Conservation (phyloP, 257 asterid genomes). For the Fraxinus cuspidata region DNA sequence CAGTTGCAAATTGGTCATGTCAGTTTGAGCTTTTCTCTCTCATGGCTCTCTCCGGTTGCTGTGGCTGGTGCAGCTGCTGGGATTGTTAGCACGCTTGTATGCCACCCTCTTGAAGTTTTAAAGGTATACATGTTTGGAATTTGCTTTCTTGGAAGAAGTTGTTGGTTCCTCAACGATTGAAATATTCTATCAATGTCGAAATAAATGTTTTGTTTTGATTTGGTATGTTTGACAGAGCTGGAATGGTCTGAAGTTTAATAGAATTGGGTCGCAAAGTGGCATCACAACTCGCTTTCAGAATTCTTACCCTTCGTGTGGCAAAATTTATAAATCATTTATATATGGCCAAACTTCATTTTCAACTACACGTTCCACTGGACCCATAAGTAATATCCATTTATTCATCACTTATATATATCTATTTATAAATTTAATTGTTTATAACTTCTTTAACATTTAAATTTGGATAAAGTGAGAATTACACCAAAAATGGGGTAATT, state of each 20-base stretch:
- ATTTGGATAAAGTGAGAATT: neutral
- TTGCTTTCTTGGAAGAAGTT: neutral
- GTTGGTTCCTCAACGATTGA: neutral
- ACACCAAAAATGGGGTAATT: neutral
- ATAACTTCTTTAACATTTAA: neutral
- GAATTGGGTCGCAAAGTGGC: neutral
- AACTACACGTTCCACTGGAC: too few species aligned
- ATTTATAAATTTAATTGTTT: too few species aligned
- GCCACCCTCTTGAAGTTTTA: slow-evolving; percentile 95
- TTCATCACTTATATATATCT: too few species aligned
- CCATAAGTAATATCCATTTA: too few species aligned
- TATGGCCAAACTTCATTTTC: too few species aligned
- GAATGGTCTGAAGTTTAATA: neutral
- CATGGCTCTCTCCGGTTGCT: slow-evolving; percentile 91
- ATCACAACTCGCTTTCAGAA: neutral
- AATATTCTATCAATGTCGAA: neutral
- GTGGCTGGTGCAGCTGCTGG: slow-evolving; percentile 99
- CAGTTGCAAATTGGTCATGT: slow-evolving; percentile 55
- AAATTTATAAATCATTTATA: too few species aligned
- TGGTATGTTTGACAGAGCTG: neutral
- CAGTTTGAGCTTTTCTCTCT: slow-evolving; percentile 50
- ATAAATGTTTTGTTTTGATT: neutral
- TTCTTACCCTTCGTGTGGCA: neutral
- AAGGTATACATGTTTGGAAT: slow-evolving; percentile 49
- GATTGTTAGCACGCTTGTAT: slow-evolving; percentile 79